phyloP scores from a whole-genome alignment of 1,139 yeast genomes.

The Lodderomyces orthopsilosis region DNA sequence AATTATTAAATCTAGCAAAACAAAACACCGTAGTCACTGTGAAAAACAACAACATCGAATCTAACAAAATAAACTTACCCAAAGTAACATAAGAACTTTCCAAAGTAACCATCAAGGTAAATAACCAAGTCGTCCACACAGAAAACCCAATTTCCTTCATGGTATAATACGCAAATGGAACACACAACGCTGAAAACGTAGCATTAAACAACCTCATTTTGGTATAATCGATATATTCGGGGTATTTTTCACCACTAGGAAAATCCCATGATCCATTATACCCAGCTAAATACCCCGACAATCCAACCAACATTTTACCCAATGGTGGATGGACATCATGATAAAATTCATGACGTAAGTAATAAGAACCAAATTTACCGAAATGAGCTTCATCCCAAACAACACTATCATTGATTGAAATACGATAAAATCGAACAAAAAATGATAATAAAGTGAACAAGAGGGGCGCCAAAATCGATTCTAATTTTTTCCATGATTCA shows the following conservation, averaged over 20 bases:
- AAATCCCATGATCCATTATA: constrained; percentile 96
- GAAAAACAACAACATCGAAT: constrained; percentile 93
- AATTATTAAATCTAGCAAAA: constrained; percentile 75
- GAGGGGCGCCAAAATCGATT: constrained; percentile 43
- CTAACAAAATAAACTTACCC: constrained; percentile 88
- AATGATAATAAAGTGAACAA: constrained; percentile 49
- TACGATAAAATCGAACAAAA: constrained; percentile 52
- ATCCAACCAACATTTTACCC: constrained; percentile 95
- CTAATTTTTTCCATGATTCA: constrained; percentile 31
- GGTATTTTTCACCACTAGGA: constrained; percentile 82
- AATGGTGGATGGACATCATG: constrained; percentile 99
- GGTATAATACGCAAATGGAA: constrained; percentile 91
- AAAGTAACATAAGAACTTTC: constrained; percentile 87
- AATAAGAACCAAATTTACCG: constrained; percentile 93
- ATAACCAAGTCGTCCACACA: constrained; percentile 81
- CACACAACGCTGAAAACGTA: constrained; percentile 81
- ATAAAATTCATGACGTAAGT: constrained; percentile 87
- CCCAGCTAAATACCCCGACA: constrained; percentile 91
- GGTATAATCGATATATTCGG: constrained; percentile 82
- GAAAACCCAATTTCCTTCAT: constrained; percentile 83
- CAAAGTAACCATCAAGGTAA: constrained; percentile 79
- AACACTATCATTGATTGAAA: constrained; percentile 49
- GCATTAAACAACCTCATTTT: constrained; percentile 96
- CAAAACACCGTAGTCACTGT: constrained; percentile 81
- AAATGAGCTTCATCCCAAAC: constrained; percentile 76